Percentiles rank a stretch among this genome's conserved stretches.
Conservation (phyloP, 352 stramenopile genomes). For the Elongisporangium undulatum region DNA sequence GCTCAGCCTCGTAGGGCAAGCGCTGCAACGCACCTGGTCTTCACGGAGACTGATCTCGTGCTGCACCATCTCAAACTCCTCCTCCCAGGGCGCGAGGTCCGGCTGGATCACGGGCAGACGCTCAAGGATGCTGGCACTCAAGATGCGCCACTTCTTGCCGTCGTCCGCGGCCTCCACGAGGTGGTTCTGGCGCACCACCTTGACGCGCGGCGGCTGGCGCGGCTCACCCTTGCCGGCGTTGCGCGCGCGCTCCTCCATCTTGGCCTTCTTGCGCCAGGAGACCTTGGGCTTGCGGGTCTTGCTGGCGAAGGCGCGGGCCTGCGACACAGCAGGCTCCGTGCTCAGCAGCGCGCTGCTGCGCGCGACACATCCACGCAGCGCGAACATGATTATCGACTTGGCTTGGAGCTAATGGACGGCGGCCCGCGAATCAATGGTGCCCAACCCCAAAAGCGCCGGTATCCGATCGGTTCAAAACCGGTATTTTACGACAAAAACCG, state of each 20-base stretch:
- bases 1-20: background rate
- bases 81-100: conserved; percentile 67
- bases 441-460: conserved; percentile 6
- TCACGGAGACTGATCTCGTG: conserved; percentile 75
- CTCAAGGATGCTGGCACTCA: conserved; percentile 72
- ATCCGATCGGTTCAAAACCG: conserved; percentile 6
- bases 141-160: conserved; percentile 77
- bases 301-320: conserved; percentile 39
- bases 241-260: conserved; percentile 39
- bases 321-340: conserved; percentile 12
- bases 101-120: conserved; percentile 71
- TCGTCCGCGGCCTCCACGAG: conserved; percentile 50
- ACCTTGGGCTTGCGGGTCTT: conserved; percentile 33
- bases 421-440: conserved; percentile 1
- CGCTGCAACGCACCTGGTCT: conserved; percentile 38
- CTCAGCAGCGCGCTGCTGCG: conserved; percentile 6
- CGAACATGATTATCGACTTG: conserved; percentile 22
- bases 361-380: conserved; percentile 35
- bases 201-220: conserved; percentile 43
- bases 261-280: conserved; percentile 70
- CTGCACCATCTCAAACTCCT: conserved; percentile 69
- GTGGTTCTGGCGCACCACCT: conserved; percentile 53
- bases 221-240: conserved; percentile 26
- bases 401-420: background rate
- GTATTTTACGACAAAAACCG: too few species aligned